phyloP scores from a whole-genome alignment of 2,329 filamentous ascomycete species.

The Fusarium devonianum region DNA sequence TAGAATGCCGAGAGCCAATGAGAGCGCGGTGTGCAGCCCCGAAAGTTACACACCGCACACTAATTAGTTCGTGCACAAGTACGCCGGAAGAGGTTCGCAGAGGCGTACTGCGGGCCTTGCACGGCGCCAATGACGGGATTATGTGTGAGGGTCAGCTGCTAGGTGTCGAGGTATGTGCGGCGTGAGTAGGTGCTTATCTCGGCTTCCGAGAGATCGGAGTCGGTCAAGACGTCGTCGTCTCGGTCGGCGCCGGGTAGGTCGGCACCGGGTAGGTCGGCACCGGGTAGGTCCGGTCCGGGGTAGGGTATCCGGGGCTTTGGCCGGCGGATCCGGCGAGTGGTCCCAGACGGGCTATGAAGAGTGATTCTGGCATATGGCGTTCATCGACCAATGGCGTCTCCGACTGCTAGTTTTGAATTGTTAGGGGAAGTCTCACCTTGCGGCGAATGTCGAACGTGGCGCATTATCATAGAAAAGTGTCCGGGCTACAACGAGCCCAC shows the following conservation, averaged over 20 bases:
- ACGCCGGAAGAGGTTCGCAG: conserved; percentile 55
- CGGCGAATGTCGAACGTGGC: too few relatives aligned
- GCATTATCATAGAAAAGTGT: too few relatives aligned
- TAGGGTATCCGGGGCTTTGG: conserved; percentile 61
- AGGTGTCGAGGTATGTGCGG: conserved; percentile 46
- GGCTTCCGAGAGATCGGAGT: conserved; percentile 11
- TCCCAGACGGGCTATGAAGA: conserved; percentile 49
- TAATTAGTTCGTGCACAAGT: too few relatives aligned
- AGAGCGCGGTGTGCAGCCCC: too few relatives aligned
- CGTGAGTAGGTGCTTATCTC: conserved; percentile 39
- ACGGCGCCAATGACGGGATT: conserved; percentile 62
- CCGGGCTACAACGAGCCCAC: too few relatives aligned
- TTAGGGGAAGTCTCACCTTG: conserved; percentile 68
- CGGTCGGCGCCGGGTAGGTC: too few relatives aligned
- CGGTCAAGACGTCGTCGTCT: conserved; percentile 9
- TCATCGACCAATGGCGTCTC: conserved; percentile 64
- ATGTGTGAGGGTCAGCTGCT: conserved; percentile 52
- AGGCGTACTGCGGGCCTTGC: conserved; percentile 61
- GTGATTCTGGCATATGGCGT: conserved; percentile 47
- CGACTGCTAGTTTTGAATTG: conserved; percentile 61
- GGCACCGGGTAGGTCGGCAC: conserved; percentile 24
- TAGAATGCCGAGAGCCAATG: too few relatives aligned
- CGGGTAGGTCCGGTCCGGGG: conserved; percentile 55
- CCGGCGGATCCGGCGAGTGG: conserved; percentile 49
- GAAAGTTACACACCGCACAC: too few relatives aligned